Conservation (phyloP, 176 grass and related monocot species). For the Poa annua region DNA sequence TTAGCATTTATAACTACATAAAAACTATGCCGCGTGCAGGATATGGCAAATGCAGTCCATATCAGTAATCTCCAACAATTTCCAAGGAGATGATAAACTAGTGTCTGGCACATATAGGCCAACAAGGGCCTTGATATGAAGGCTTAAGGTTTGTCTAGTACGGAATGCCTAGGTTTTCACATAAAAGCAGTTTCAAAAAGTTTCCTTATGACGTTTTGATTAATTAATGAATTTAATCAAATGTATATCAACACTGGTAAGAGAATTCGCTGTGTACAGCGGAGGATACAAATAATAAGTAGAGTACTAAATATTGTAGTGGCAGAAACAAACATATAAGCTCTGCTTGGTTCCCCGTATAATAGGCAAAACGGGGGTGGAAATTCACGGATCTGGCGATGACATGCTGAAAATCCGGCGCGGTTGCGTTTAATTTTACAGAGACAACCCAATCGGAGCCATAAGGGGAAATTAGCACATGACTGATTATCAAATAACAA, state of each 20-base stretch:
- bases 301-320: background rate
- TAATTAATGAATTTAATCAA: background rate
- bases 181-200: background rate
- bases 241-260: background rate
- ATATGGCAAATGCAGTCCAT: background rate
- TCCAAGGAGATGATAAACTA: background rate
- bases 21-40: background rate
- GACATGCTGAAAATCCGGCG: no score
- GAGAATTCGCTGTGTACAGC: no score
- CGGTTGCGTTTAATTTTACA: no score
- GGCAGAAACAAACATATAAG: background rate
- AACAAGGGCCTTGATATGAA: background rate
- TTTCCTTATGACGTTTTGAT: background rate
- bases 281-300: background rate
- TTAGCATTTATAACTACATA: background rate
- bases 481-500: background rate
- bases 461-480: background rate
- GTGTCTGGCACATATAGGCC: background rate
- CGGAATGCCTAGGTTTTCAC: background rate
- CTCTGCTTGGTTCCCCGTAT: no score
- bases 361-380: no score
- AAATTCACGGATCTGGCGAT: no score
- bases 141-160: no score
- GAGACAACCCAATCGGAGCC: no score
- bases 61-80: background rate